Evolutionary conservation across 176 grass and related monocot species (phyloP).

Genomic region (Aegilops sharonensis): DNA sequence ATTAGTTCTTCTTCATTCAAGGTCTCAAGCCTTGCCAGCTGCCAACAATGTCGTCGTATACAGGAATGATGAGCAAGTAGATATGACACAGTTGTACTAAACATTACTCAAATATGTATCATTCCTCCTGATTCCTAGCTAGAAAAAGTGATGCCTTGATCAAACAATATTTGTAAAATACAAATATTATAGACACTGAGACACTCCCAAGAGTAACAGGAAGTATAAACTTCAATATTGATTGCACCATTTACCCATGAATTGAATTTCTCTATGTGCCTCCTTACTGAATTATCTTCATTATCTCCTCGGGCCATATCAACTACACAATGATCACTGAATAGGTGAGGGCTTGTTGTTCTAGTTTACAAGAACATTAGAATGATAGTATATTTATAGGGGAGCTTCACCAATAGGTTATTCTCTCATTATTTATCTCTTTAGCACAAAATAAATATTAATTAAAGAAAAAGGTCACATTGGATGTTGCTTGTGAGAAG

Average conservation of each 20-base stretch:
- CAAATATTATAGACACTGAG: neutral
- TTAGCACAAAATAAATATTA: neutral
- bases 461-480: neutral
- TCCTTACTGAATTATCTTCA: neutral
- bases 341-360: neutral
- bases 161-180: neutral
- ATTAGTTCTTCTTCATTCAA: too few species aligned
- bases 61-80: neutral
- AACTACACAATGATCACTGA: neutral
- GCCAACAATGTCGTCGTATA: too few species aligned
- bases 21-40: too few species aligned
- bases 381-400: neutral
- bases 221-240: neutral
- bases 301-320: neutral
- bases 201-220: neutral
- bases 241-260: neutral
- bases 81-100: neutral
- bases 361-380: neutral
- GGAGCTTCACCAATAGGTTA: neutral
- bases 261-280: neutral
- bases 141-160: neutral
- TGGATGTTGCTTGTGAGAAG: neutral
- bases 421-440: neutral
- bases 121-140: neutral
- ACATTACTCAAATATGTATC: neutral